Evolutionary conservation across 2,329 filamentous ascomycete genomes (phyloP), one percentile per base, ranked within the genome.

Genomic region (Exophiala viscosa): DNA sequence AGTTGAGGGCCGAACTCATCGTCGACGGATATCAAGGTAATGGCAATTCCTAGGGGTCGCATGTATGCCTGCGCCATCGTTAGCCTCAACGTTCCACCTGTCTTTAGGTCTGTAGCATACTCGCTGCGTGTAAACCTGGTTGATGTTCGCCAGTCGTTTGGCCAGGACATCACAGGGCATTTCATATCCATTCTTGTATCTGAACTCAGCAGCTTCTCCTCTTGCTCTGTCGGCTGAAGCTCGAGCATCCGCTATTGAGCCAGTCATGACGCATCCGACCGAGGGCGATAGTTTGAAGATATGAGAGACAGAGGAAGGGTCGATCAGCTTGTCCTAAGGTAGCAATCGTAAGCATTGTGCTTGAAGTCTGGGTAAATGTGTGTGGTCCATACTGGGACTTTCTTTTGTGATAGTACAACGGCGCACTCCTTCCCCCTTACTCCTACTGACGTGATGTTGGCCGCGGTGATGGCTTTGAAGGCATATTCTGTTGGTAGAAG

Each of bases 381-480:
- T 44, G 35, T 45, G 40, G 41, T 50, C 75, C 91, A 62, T 87
- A 96, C 92, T 54, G 93, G 92, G 64, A 99, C 93, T 78, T 99
- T 99, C 85, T 99, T 99, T 77, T 99, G 93, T 58, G 93, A 97
- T 70, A 99, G 78, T 48, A 99, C 89, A 40, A 99, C 93, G 32
- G 93, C 93, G 68, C 92, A 97, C 76, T 93, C 84, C 81, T 99
- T 99, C 73, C 93, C 93, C 69, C 90, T 83, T 64, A 99, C 84
- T 65, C 93, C 93, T 72, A 99, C 83, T 57, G 93, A 93, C 80
- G 95, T 99, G 78, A 99, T 97, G 75, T 97, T 97, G 64, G 93
- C 93, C 57, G 93, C 92, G 64, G 93, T 99, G 76, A 99, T 99
- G 54, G 93, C 93, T 80, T 99, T 99, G 85, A 99, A 99, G 66